phyloP scores from a whole-genome alignment of 2,329 filamentous ascomycete genomes.

The Pochonia chlamydosporia region DNA sequence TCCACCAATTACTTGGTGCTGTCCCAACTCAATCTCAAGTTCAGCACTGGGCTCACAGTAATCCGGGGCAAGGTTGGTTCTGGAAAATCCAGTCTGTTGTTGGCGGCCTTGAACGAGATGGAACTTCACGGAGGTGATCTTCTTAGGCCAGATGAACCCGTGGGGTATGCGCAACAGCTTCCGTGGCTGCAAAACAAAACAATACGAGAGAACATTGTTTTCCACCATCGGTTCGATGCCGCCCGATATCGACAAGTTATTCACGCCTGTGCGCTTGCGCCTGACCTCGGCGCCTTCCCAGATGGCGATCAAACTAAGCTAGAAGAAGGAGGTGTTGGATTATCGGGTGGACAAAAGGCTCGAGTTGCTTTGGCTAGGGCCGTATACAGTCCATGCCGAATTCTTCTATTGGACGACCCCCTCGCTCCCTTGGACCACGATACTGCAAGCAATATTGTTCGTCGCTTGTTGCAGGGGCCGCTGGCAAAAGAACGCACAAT shows the following conservation, averaged over 20 bases:
- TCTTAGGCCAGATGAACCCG: conserved; percentile 40
- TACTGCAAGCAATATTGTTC: conserved; percentile 57
- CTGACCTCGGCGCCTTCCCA: conserved; percentile 50
- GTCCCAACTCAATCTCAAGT: conserved; percentile 37
- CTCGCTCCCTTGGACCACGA: conserved; percentile 58
- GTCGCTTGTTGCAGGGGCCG: conserved; percentile 51
- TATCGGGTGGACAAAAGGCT: conserved; percentile 59
- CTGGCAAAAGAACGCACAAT: conserved; percentile 60
- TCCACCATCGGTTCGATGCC: conserved; percentile 50
- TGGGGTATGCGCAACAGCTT: conserved; percentile 54
- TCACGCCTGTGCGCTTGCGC: conserved; percentile 52
- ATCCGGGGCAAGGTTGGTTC: conserved; percentile 55
- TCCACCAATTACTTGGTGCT: conserved; percentile 52
- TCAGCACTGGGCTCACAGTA: conserved; percentile 45
- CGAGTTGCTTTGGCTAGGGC: conserved; percentile 58
- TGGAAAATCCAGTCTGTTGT: conserved; percentile 56
- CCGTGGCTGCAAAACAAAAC: conserved; percentile 63
- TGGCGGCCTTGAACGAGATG: conserved; percentile 56
- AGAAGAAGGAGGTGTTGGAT: conserved; percentile 56
- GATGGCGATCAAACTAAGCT: conserved; percentile 54
- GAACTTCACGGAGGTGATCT: conserved; percentile 55
- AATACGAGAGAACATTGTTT: conserved; percentile 59
- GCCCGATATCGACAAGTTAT: conserved; percentile 53
- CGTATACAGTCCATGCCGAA: conserved; percentile 50
- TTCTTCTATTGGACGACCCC: conserved; percentile 57